Base-by-base conservation (phyloP, 495 filamentous ascomycete species). In the Glutinoglossum americanum region DNA sequence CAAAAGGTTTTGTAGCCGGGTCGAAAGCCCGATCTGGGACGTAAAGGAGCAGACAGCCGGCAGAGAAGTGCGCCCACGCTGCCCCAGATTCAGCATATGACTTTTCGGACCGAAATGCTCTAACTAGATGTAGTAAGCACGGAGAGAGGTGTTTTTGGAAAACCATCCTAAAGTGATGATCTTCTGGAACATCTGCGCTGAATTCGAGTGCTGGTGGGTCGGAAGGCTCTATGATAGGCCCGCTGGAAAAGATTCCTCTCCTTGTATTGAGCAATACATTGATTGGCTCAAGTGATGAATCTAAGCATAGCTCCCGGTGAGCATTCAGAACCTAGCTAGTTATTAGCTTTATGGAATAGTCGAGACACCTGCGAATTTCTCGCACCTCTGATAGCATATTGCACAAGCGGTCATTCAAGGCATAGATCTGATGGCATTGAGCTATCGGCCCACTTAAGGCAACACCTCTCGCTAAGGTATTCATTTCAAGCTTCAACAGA, bases 21-120 rank as follows among this genome's bases (percentile, higher is more conserved):
- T 99, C 92, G 59, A 85, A 90, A 2, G 83, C 75, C 64, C 80
- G 80, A 65, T 94, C 82, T 0, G 93, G 89, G 3, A 96, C 81
- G 62, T 88, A 97, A 8, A 96, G 75, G 48, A 77, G 76, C 28
- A 99, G 69, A 53, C 76, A 77, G 0, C 75, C 82, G 1, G 82
- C 59, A 3, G 80, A 76, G 58, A 87, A 83, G 30, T 76, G 68
- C 5, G 79, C 66, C 84, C 84, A 88, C 6, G 84, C 81, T 0
- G 62, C 11, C 26, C 39, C 26, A 41, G 15, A 33, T 37, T 44
- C 35, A 51, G 8, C 27, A 6, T 21, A 19, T 27, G 47, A 19
- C 19, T 37, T 19, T 23, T 35, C 5, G n/a, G 37, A 60, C 15
- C 13, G 25, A 53, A 32, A 53, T 17, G 28, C 49, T 30, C 28